A percentile compares a stretch with the other conserved stretches of the same genome.
phyloP scores from a whole-genome alignment of 495 filamentous ascomycete genomes.

The Parmelia sp. region DNA sequence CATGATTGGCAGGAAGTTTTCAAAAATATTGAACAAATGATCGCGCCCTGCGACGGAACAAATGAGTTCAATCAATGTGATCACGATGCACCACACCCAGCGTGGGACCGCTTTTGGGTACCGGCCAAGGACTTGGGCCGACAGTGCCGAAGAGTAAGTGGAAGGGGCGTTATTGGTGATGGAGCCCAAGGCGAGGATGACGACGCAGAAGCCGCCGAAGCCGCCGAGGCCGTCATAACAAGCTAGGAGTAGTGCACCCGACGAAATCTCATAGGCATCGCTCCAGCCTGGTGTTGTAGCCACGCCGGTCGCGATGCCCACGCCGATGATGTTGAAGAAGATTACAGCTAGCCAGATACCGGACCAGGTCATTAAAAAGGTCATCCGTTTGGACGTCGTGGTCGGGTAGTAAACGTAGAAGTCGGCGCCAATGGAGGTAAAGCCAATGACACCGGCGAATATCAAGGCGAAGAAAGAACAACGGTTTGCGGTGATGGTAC shows the following conservation, averaged over 20 bases:
- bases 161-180: conserved; percentile 64
- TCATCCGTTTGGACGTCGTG: conserved; percentile 38
- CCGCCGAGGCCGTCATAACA: conserved; percentile 54
- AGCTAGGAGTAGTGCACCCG: conserved; percentile 60
- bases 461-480: conserved; percentile 60
- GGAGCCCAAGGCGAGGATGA: conserved; percentile 61
- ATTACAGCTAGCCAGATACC: conserved; percentile 45
- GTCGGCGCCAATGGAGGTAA: conserved; percentile 47
- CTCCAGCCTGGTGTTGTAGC: conserved; percentile 44
- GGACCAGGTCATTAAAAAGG: conserved; percentile 41
- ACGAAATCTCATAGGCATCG: conserved; percentile 50
- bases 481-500: conserved; percentile 49
- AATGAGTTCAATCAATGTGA: conserved; percentile 47
- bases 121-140: conserved; percentile 45
- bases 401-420: conserved; percentile 53
- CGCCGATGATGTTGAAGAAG: conserved; percentile 56
- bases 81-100: conserved; percentile 42
- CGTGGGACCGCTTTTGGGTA: conserved; percentile 41
- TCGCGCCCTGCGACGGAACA: conserved; percentile 48
- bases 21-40: conserved; percentile 48
- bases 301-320: conserved; percentile 59
- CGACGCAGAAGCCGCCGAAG: conserved; percentile 63
- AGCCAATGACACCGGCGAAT: conserved; percentile 48
- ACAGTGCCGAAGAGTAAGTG: conserved; percentile 54
- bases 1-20: conserved; percentile 54